phyloP scores from a whole-genome alignment of 129 eudicot genomes.

The Rutidosis leptorrhynchoides region DNA sequence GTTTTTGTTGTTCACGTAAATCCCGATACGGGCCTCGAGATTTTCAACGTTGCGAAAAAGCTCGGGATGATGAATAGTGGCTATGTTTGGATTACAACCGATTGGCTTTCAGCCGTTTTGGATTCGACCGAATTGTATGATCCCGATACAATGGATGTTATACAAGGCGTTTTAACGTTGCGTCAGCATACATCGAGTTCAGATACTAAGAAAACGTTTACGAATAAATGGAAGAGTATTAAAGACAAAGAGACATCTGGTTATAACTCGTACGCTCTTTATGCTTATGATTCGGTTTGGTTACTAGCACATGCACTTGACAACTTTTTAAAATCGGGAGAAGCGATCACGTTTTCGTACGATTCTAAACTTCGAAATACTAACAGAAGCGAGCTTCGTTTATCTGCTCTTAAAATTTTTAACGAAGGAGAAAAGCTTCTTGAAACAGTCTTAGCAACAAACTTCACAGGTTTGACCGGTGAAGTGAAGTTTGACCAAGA shows the following conservation, averaged over 20 bases:
- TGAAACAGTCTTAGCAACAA: conserved; percentile 38
- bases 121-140: conserved; percentile 53
- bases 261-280: conserved; percentile 74
- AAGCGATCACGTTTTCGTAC: conserved; percentile 47
- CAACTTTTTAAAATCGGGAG: conserved; percentile 45
- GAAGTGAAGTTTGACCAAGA: conserved; percentile 60
- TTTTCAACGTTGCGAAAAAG: conserved; percentile 59
- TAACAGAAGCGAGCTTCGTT: conserved; percentile 42
- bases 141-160: conserved; percentile 42
- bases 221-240: conserved; percentile 45
- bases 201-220: conserved; percentile 38
- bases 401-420: conserved; percentile 54
- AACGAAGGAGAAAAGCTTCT: conserved; percentile 66
- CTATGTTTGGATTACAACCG: conserved; percentile 90
- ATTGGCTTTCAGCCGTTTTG: conserved; percentile 83
- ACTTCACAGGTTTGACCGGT: conserved; percentile 71
- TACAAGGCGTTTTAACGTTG: conserved; percentile 78
- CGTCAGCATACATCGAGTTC: conserved; percentile 75
- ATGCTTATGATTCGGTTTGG: conserved; percentile 93
- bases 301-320: conserved; percentile 86
- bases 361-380: conserved; percentile 47
- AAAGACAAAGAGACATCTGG: conserved; percentile 38
- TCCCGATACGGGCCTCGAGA: conserved; percentile 71
- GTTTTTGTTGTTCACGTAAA: conserved; percentile 87
- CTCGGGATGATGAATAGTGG: conserved; percentile 74